Base-by-base conservation (phyloP, 2,329 filamentous ascomycete species). In the Tolypocladium ophioglossoides region DNA sequence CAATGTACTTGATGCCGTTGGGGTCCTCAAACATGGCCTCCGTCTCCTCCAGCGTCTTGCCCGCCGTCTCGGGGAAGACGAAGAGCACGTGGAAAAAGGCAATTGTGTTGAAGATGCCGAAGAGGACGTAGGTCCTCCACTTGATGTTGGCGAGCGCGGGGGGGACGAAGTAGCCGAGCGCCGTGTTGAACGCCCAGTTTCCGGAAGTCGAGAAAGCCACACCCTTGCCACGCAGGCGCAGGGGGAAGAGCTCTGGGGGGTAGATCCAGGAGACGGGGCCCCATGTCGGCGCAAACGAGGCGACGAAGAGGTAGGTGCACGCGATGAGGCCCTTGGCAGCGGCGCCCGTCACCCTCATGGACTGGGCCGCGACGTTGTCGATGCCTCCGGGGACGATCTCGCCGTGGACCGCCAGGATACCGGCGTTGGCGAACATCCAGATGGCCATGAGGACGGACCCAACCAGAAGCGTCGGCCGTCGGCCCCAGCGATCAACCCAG, bases 401-500 rank as follows among this genome's bases (percentile, higher is more conserved):
- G 22, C 77, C 78, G 53, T 78, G 70, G 2, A 64, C 68, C 7
- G 74, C 77, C 58, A 83, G 74, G 12, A 80, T 69, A 8, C 72
- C 79, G 2, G 75, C 79, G 24, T 80, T 79, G 51, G 77, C 68
- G 39, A 77, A 80, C 63, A 82, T 80, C 58, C 76, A 87, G 1
- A 78, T 62, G 4, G 74, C 80, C 85, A 88, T 88, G 27, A 84
- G 80, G 22, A 85, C 70, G 38, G 76, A 80, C 55, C 85, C 85
- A n/a, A 77, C 69, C 50, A 87, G 80, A 55, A 89, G 77, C 9
- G 87, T 74, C 54, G 82, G 79, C 48, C 85, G 84, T 58, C 88
- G 87, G 49, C 89, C 89, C 83, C 85, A 89, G 54, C 77, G 75
- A 61, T 94, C 88, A 62, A 91, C 79, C 72, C 75, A 91, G 54